These are phyloP conservation scores for Colletotrichum tanaceti DNA, from an alignment of 2,329 filamentous ascomycete genomes.

Conservation along the genomic window DNA sequence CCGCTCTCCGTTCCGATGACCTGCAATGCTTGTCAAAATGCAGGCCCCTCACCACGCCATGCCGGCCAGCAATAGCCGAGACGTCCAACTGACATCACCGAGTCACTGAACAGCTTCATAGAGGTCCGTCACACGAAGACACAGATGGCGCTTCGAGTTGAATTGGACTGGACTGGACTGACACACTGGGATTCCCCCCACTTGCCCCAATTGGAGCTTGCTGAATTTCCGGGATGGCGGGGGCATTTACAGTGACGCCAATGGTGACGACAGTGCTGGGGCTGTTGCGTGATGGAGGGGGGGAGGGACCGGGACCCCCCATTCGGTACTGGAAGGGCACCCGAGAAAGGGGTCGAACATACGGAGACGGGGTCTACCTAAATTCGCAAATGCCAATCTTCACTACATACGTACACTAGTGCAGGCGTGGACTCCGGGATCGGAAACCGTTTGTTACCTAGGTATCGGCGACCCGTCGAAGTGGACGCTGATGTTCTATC, in stretches of 20 bases:
- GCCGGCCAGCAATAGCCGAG: slow-evolving; percentile 15
- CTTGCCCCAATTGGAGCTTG: slow-evolving; percentile 21
- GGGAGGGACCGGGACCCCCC: not conserved
- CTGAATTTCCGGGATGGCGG: slow-evolving; percentile 22
- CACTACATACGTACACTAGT: too few relatives aligned
- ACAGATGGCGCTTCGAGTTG: not conserved
- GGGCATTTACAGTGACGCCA: slow-evolving; percentile 16
- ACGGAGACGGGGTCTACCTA: not conserved
- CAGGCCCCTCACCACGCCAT: not conserved
- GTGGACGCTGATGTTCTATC: slow-evolving; percentile 32
- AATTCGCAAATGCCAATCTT: not conserved
- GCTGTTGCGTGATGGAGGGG: slow-evolving; percentile 25
- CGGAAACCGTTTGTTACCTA: slow-evolving; percentile 12
- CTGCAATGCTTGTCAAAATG: slow-evolving; percentile 4
- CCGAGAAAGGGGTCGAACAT: not conserved
- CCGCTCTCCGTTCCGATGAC: slow-evolving; percentile 15
- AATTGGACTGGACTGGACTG: not conserved
- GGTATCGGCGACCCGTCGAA: slow-evolving; percentile 10
- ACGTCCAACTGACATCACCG: slow-evolving; percentile 20
- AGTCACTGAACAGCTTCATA: slow-evolving; percentile 2
- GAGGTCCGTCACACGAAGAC: not conserved
- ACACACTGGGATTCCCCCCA: slow-evolving; percentile 3
- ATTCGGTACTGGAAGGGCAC: slow-evolving; percentile 11
- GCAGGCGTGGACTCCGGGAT: slow-evolving; percentile 8
- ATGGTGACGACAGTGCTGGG: slow-evolving; percentile 27